Conservation (phyloP, 2,329 filamentous ascomycete genomes). For the Cephalotrichum gorgonifer region DNA sequence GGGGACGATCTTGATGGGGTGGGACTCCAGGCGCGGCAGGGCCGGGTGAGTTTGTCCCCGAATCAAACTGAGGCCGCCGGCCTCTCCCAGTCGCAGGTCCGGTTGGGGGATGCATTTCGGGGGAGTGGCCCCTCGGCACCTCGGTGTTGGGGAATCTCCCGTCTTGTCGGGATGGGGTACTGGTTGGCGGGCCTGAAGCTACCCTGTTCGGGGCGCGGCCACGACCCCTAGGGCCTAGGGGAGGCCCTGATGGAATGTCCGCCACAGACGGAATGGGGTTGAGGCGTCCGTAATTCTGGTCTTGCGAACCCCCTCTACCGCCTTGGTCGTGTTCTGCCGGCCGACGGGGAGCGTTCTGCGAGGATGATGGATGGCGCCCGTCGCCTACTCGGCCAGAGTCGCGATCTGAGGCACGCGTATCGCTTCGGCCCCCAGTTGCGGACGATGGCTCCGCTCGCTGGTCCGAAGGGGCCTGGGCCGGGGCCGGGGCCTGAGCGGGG, state of each 20-base stretch:
- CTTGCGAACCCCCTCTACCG: slow-evolving; percentile 36
- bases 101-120: slow-evolving; percentile 41
- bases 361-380: neutral
- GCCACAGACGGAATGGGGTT: slow-evolving; percentile 38
- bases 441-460: slow-evolving; percentile 22
- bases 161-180: slow-evolving; percentile 29
- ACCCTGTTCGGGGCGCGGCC: slow-evolving; percentile 31
- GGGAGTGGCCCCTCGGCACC: slow-evolving; percentile 29
- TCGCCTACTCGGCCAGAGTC: slow-evolving; percentile 16
- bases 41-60: slow-evolving; percentile 3
- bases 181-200: slow-evolving; percentile 20
- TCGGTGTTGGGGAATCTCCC: slow-evolving; percentile 29
- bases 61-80: slow-evolving; percentile 18
- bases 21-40: slow-evolving; percentile 6
- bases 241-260: slow-evolving; percentile 26
- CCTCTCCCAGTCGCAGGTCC: slow-evolving; percentile 36
- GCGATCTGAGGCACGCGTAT: slow-evolving; percentile 26
- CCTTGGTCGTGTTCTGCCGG: slow-evolving; percentile 36
- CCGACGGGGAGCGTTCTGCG: slow-evolving; percentile 15
- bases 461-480: slow-evolving; percentile 11
- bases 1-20: slow-evolving; percentile 8
- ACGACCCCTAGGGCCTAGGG: slow-evolving; percentile 45
- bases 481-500: too few species aligned
- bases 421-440: slow-evolving; percentile 18
- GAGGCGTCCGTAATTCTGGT: slow-evolving; percentile 53